Base-by-base conservation (phyloP, 345 rosid species). In the Jatropha curcas region DNA sequence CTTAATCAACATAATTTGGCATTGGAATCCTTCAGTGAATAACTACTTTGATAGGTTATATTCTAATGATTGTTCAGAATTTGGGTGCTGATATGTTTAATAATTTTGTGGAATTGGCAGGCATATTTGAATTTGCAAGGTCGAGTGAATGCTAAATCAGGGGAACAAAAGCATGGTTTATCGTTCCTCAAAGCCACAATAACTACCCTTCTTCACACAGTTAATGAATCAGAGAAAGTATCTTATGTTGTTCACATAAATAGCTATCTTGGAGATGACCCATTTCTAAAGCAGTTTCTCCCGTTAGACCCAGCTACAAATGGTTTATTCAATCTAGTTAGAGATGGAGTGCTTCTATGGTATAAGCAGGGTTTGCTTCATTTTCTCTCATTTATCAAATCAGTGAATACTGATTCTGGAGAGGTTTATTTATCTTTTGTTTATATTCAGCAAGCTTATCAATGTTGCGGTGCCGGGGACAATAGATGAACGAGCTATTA, bases 311-410 rank as follows among this genome's bases (percentile, higher is more conserved):
- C 94, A 27, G 72, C 85, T 50, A 68, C 97, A 68, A 88, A 88
- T 72, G 94, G 86, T 41, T 76, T 94, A 68, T 92, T 86, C 76
- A 73, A 90, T 77, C 89, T 94, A 60, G 94, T 88, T 33, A 92
- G 86, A 84, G 98, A 92, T 79, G 98, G 98, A 53, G 93, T 94
- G 37, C 92, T 94, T 71, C 75, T 94, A 72, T 94, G 97, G 97
- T 94, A 86, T 60, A 57, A 67, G 74, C 37, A 4, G 60, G 57
- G 57, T 76, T 67, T 68, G 22, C 76, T 70, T 76, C 24, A 50
- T 67, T 34, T 48, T 58, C 13, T 25, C 51, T 46, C 37, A 24
- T 41, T 43, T 5, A 48, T 22, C 0, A 46, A 46, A 69, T 33
- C 46, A 30, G 48, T 60, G 4, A 43, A 61, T 67, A 70, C 65